Percentiles rank a stretch among this genome's conserved stretches.
Evolutionary conservation across 192 early-diverging fungal species (phyloP).

Genomic region (Dissophora globulifera): DNA sequence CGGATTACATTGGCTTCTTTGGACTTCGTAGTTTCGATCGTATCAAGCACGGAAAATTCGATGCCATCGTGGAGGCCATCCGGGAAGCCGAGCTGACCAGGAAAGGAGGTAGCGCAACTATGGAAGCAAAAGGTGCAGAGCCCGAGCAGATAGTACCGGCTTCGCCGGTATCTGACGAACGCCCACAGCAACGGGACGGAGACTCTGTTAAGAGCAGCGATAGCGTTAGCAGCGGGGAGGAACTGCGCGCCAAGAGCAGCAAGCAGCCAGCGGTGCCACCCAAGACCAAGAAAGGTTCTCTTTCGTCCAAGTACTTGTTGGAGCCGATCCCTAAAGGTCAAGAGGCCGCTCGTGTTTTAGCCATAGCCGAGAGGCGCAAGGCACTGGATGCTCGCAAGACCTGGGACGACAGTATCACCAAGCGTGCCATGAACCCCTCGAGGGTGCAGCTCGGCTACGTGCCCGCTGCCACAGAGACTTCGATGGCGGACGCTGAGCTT

Average conservation of each 20-base stretch:
- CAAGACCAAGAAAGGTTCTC: not conserved
- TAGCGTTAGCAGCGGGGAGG: not conserved
- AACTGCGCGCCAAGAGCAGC: not conserved
- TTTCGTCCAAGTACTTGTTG: conserved; percentile 25
- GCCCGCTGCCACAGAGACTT: conserved; percentile 29
- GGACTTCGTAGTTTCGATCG: conserved; percentile 83
- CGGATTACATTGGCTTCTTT: conserved; percentile 82
- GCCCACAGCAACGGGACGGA: too few relatives aligned
- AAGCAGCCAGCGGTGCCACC: not conserved
- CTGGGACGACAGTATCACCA: conserved; percentile 52
- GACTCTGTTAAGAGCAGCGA: too few relatives aligned
- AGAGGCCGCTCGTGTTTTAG: conserved; percentile 33
- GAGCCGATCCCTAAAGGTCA: conserved; percentile 28
- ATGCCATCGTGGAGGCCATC: conserved; percentile 48
- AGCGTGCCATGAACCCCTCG: conserved; percentile 30
- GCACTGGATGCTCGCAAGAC: conserved; percentile 13
- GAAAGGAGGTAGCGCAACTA: not conserved
- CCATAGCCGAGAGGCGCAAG: conserved; percentile 19
- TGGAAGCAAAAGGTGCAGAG: not conserved
- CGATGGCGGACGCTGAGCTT: conserved; percentile 12
- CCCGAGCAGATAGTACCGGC: not conserved
- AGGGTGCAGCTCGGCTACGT: conserved; percentile 37
- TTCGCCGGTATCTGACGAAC: too few relatives aligned
- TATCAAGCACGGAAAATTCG: conserved; percentile 62
- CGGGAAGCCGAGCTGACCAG: conserved; percentile 25